Conservation (phyloP, 1,284 basidiomycete species). For the Phellopilus nigrolimitatus region DNA sequence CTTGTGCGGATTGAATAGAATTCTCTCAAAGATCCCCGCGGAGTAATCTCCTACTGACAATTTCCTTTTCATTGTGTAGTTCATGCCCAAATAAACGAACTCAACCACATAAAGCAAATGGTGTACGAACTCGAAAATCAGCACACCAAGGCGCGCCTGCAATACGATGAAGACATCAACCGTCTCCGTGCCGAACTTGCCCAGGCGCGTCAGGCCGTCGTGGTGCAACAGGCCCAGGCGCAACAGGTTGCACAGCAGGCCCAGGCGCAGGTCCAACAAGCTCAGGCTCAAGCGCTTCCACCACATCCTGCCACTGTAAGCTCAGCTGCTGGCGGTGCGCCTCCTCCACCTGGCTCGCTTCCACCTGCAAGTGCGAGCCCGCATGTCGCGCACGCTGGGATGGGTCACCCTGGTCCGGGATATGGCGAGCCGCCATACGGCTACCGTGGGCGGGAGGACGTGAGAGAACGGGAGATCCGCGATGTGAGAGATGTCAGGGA, state of each 20-base stretch:
- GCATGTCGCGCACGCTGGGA: conserved; percentile 11
- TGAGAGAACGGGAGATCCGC: conserved; percentile 13
- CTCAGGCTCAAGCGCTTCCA: conserved; percentile 19
- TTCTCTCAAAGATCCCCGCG: no score
- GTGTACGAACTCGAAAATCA: conserved; percentile 76
- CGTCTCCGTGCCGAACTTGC: conserved; percentile 65
- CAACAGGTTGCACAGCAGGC: conserved; percentile 14
- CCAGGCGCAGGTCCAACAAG: conserved; percentile 14
- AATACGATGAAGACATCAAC: conserved; percentile 72
- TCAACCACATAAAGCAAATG: conserved; percentile 68
- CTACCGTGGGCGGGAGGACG: conserved; percentile 25
- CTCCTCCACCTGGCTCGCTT: conserved; percentile 23
- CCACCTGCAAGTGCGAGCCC: conserved; percentile 24
- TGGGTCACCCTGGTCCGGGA: conserved; percentile 16
- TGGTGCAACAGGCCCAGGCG: conserved; percentile 21
- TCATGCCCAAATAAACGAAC: conserved; percentile 64
- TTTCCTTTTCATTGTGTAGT: conserved; percentile 37
- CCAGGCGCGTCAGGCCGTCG: conserved; percentile 33
- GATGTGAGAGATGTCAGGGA: conserved; percentile 17
- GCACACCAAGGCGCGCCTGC: conserved; percentile 65
- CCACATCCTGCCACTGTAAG: conserved; percentile 19
- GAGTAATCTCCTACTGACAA: not conserved
- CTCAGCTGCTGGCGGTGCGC: conserved; percentile 24
- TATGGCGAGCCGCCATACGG: conserved; percentile 23
- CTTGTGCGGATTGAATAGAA: no score